Base-by-base conservation (phyloP, 352 stramenopile species). In the Pseudoperonospora humuli region DNA sequence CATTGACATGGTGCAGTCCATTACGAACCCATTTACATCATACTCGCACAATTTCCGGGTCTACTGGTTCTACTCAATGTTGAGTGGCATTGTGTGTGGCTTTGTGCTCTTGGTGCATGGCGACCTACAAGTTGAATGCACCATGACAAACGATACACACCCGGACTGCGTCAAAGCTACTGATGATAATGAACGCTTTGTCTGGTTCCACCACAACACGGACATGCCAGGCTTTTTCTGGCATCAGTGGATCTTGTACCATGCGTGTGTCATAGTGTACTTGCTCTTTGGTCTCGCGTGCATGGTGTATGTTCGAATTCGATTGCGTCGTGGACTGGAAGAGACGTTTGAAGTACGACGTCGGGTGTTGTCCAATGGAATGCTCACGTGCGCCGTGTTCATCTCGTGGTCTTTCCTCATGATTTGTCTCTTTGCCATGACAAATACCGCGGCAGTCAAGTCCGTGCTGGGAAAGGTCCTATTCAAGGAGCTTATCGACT, bases 1-100 rank as follows among this genome's bases (percentile, higher is more conserved):
- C 5, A 84, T 92, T 36, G 82, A 94, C 50, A 82, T 94, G 59
- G 70, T 90, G 29, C 80, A 94, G 70, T 91, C 77, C 15, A 84
- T 94, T 49, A 90, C 82, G 17, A 94, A 94, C 53, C 82, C 82
- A 8, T 94, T 94, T 55, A 90, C 82, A 34, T 92, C 79, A 25
- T 94, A 92, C 50, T 58, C 75, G 35, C 56, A 87, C 56, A 94
- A 94, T 55, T 73, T 88, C 13, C 62, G 73, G 5, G 49, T 87
- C 7, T 94, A 94, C 60, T 87, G 77, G 75, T 75, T 90, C 47
- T 91, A 88, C 38, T 84, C 78, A 31, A 50, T 81, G 25, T 55
- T 90, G 19, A 89, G 78, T 29, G 81, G 81, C 0, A 55, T 73
- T 3, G 61, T 78, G 5, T 91, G 73, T 39, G 78, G 78, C 8